Evolutionary conservation across 768 basidiomycete species (phyloP), one percentile per base, ranked within the genome.

Genomic region (Podaxis sp.): DNA sequence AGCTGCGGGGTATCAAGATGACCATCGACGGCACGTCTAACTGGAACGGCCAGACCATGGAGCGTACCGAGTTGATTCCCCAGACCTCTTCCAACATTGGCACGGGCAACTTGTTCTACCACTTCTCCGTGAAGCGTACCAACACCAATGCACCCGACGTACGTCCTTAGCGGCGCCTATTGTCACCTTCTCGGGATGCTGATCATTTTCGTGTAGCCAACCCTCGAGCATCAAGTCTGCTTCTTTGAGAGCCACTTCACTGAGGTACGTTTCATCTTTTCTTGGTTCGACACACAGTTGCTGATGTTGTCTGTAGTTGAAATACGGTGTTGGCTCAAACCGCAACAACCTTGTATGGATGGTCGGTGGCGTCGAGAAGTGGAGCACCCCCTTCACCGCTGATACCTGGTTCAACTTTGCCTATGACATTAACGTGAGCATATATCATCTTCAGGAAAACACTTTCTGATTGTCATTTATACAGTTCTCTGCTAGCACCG

Each of bases 171-270:
- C 42, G 17, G 53, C 59, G 7, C 53, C n/a, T 24, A 4, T 33
- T 26, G 33, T 22, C n/a, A 24, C 30, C 36, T n/a, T 22, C 9
- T 22, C n/a, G 4, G 17, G 11, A 24, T 57, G 64, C 51, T 39
- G 51, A 36, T 42, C 36, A 53, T 22, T 57, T 13, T 19, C 60
- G 38, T 33, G 55, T 57, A 84, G 84, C 75, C 83, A 12, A 78
- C 82, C 19, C 71, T 79, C 22, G 85, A 88, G 70, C 86, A 87
- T 67, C 85, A 87, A 71, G 81, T 87, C 54, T 71, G 79, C 64
- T 88, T 87, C 78, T 86, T 86, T 67, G 84, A 86, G 71, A 84
- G 81, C 51, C 86, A 86, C 70, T 87, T 86, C 73, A 86, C 84
- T 4, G 84, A 86, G 76, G 82, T 81, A 60, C 52, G 64, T 55